These are phyloP conservation scores for Cercophora sp. DNA, from an alignment of 495 filamentous ascomycete genomes.

Conservation along the genomic window DNA sequence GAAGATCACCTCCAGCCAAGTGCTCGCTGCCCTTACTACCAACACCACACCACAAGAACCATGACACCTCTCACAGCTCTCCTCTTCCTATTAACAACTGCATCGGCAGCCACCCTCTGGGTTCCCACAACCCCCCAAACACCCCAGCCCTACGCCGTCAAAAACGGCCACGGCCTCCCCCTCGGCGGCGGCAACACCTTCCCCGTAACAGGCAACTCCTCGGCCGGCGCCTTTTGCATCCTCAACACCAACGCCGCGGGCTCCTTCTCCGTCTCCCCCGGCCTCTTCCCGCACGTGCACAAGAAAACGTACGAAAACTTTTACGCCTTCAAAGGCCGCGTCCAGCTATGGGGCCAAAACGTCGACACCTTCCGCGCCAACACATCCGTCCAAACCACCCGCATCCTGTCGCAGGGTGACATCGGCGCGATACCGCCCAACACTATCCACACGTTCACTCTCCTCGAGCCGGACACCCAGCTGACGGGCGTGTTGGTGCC, in stretches of 20 bases:
- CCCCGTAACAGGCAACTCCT: conserved; percentile 41
- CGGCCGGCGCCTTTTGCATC: conserved; percentile 39
- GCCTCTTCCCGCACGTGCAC: conserved; percentile 43
- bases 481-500: conserved; percentile 42
- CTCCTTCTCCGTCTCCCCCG: conserved; percentile 19
- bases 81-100: not conserved
- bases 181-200: conserved; percentile 23
- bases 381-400: conserved; percentile 27
- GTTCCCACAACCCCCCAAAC: conserved; percentile 11
- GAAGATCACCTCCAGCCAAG: too few species aligned
- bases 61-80: not conserved
- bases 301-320: conserved; percentile 44
- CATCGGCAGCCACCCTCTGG: conserved; percentile 8
- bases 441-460: conserved; percentile 45
- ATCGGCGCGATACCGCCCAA: conserved; percentile 38
- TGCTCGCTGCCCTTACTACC: too few species aligned
- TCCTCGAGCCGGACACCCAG: conserved; percentile 44
- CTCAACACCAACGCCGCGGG: conserved; percentile 39
- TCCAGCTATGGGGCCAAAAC: conserved; percentile 44
- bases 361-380: conserved; percentile 10
- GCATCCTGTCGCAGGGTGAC: conserved; percentile 37
- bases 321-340: conserved; percentile 41
- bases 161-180: conserved; percentile 12
- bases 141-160: conserved; percentile 9
- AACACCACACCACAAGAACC: too few species aligned